These are phyloP conservation scores for Betula pendula DNA, from an alignment of 306 rosid species.

Conservation along the genomic window DNA sequence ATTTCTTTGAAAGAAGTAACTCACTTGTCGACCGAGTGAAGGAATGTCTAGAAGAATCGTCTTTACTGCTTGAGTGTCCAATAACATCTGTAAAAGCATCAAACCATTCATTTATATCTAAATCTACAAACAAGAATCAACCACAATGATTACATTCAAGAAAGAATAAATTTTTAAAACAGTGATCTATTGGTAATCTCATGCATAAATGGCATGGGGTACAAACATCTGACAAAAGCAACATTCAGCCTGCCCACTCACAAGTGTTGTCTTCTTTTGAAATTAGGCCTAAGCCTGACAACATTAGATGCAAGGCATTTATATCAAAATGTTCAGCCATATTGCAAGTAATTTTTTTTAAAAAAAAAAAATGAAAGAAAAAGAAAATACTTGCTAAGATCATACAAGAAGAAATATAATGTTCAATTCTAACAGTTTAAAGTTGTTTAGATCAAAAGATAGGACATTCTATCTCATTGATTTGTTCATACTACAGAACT, in stretches of 20 bases:
- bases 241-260: background rate
- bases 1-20: conserved; percentile 24
- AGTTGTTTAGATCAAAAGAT: too few species aligned
- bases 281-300: background rate
- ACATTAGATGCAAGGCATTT: background rate
- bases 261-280: background rate
- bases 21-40: conserved; percentile 95
- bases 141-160: conserved; percentile 9
- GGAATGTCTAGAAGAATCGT: conserved; percentile 96
- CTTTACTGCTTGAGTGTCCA: conserved; percentile 99
- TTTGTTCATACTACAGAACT: too few species aligned
- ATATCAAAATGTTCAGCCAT: background rate
- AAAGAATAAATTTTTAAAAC: conserved; percentile 10
- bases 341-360: background rate
- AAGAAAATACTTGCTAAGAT: too few species aligned
- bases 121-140: conserved; percentile 22
- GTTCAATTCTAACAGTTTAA: too few species aligned
- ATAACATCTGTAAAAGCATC: conserved; percentile 73
- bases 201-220: background rate
- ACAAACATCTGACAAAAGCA: background rate
- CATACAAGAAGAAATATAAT: too few species aligned
- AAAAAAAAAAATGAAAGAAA: too few species aligned
- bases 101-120: conserved; percentile 18
- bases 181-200: conserved; percentile 4
- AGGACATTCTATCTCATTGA: too few species aligned